These are phyloP conservation scores for Colletotrichum sp. DNA, from an alignment of 2,329 filamentous ascomycete genomes.

Conservation along the genomic window DNA sequence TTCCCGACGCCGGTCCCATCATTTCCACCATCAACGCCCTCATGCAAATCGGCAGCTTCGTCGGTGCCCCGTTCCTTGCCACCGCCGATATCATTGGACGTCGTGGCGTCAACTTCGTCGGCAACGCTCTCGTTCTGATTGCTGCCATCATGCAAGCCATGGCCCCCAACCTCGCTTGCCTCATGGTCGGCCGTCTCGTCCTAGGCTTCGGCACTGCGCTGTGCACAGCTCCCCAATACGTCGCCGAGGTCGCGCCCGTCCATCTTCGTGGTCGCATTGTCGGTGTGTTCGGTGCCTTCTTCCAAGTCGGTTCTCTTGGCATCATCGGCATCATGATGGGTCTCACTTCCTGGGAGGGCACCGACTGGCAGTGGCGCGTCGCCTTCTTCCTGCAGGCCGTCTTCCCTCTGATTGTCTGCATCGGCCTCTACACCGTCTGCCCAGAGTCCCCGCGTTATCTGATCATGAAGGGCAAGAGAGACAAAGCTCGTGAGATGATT, in stretches of 20 bases:
- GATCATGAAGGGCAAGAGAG: constrained; percentile 38
- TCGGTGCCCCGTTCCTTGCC: constrained; percentile 53
- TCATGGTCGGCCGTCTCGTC: constrained; percentile 58
- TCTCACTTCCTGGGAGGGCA: constrained; percentile 37
- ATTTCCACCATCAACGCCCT: constrained; percentile 50
- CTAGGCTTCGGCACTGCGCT: constrained; percentile 54
- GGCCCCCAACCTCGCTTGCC: constrained; percentile 40
- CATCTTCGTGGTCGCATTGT: constrained; percentile 47
- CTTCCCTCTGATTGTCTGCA: constrained; percentile 39
- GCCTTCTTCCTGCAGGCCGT: constrained; percentile 49
- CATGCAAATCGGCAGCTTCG: constrained; percentile 51
- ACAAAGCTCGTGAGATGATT: constrained; percentile 38
- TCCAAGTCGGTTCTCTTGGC: constrained; percentile 46
- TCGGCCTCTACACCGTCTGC: constrained; percentile 35
- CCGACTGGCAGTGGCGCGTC: constrained; percentile 39
- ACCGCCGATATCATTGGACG: constrained; percentile 57
- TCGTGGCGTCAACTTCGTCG: constrained; percentile 52
- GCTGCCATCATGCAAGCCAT: constrained; percentile 45
- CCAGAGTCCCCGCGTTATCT: constrained; percentile 49
- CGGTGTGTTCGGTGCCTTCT: constrained; percentile 51
- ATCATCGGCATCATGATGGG: constrained; percentile 49
- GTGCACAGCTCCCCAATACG: constrained; percentile 31
- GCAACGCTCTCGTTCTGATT: constrained; percentile 49
- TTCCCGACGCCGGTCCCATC: constrained; percentile 41
- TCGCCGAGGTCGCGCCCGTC: constrained; percentile 30